Percentiles rank a stretch among this genome's conserved stretches.
These are phyloP conservation scores for Cutaneotrichosporon cyanovorans DNA, from an alignment of 1,284 basidiomycete species.

Conservation along the genomic window DNA sequence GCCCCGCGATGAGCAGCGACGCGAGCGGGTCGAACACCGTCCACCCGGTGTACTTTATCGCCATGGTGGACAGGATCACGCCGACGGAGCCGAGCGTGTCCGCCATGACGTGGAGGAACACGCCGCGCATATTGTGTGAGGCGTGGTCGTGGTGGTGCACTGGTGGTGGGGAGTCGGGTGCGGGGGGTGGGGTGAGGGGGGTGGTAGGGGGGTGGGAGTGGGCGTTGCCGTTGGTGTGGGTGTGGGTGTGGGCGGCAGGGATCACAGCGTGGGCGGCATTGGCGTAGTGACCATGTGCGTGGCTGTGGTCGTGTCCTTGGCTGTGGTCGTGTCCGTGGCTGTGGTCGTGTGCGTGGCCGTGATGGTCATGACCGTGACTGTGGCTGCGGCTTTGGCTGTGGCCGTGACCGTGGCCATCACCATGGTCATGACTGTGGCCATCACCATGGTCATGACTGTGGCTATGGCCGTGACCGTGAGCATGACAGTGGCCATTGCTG, in stretches of 20 bases:
- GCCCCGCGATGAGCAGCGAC: constrained; percentile 87
- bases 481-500: constrained; percentile 38
- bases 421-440: constrained; percentile 6
- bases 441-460: constrained; percentile 8
- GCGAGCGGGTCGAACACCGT: constrained; percentile 99
- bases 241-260: too few species aligned
- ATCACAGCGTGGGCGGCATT: neutral
- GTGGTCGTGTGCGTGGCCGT: neutral
- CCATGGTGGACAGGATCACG: constrained; percentile 93
- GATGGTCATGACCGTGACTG: constrained; percentile 2
- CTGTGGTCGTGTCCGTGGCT: constrained; percentile 39
- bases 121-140: constrained; percentile 99
- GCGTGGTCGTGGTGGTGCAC: constrained; percentile 39
- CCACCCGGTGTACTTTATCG: constrained; percentile 98
- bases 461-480: constrained; percentile 1
- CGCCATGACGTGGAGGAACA: constrained; percentile 60
- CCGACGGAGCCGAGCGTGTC: constrained; percentile 57
- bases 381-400: too few species aligned
- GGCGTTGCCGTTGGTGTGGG: neutral
- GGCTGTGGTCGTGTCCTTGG: constrained; percentile 16
- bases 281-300: constrained; percentile 1
- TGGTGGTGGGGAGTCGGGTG: constrained; percentile 20
- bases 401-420: constrained; percentile 16
- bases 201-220: constrained; percentile 1
- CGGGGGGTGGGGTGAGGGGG: constrained; percentile 1